These are phyloP conservation scores for Orbilia javanica DNA, from an alignment of 2,329 filamentous ascomycete species.

Conservation along the genomic window DNA sequence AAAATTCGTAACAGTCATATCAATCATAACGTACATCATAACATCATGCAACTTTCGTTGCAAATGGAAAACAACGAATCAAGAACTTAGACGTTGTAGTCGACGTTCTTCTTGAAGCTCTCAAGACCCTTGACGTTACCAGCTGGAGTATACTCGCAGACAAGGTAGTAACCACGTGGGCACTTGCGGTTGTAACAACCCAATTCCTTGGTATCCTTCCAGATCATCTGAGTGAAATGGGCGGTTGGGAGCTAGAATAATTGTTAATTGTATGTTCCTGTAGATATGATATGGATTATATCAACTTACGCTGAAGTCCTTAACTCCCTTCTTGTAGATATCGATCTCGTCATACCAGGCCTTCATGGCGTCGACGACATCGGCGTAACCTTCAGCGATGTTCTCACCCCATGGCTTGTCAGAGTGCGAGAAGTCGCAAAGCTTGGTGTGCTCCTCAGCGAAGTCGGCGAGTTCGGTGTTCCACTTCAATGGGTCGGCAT, in stretches of 20 bases:
- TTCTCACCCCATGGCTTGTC: conserved; percentile 86
- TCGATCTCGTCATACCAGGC: conserved; percentile 91
- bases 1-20: conserved; percentile 5
- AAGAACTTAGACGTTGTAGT: neutral
- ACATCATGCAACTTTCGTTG: neutral
- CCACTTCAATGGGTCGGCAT: conserved; percentile 75
- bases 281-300: neutral
- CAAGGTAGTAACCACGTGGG: conserved; percentile 15
- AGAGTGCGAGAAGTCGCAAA: conserved; percentile 79
- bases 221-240: conserved; percentile 74
- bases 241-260: conserved; percentile 35
- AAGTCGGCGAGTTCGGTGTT: conserved; percentile 73
- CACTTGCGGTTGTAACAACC: conserved; percentile 69
- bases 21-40: neutral
- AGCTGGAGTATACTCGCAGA: conserved; percentile 50
- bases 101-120: conserved; percentile 37
- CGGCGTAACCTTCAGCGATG: conserved; percentile 77
- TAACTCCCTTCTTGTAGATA: conserved; percentile 70
- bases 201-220: conserved; percentile 74
- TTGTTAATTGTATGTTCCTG: conserved; percentile 9
- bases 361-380: conserved; percentile 78
- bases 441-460: conserved; percentile 74
- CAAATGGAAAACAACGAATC: neutral
- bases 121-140: conserved; percentile 28
- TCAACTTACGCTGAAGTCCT: conserved; percentile 67